Conservation (phyloP, 2,329 filamentous ascomycete genomes). For the Colletotrichum sp. region DNA sequence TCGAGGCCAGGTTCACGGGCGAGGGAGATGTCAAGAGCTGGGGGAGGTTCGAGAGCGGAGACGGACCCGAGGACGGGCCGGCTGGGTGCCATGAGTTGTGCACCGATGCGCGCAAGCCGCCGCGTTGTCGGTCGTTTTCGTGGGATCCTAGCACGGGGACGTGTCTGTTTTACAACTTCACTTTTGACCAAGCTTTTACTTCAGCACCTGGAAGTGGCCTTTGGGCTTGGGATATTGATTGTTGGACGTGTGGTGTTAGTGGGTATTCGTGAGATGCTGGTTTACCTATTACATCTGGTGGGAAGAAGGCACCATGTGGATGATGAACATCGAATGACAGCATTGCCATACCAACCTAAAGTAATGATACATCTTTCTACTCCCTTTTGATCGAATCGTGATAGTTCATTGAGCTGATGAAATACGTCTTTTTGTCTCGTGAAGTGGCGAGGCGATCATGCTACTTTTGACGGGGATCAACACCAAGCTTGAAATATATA, state of each 20-base stretch:
- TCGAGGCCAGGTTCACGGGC: not conserved
- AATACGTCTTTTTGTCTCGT: no score
- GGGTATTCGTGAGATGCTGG: not conserved
- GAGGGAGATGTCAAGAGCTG: not conserved
- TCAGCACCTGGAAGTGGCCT: not conserved
- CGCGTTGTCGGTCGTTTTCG: not conserved
- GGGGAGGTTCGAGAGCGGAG: not conserved
- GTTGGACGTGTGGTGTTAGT: not conserved
- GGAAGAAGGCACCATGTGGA: no score
- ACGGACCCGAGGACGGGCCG: not conserved
- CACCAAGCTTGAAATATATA: no score
- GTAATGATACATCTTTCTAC: fast-evolving
- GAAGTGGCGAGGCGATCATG: fast-evolving
- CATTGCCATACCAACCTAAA: no score
- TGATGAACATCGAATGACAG: no score
- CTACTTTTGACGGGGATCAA: fast-evolving
- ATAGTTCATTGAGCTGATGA: no score
- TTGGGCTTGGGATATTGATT: not conserved
- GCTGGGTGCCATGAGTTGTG: not conserved
- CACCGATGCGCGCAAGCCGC: not conserved
- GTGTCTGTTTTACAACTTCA: not conserved
- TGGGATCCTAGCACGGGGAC: not conserved
- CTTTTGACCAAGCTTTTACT: not conserved
- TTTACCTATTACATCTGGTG: no score
- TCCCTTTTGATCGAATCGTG: no score